Conservation (phyloP, 106 monocot genomes). For the Hemerocallis citrina region DNA sequence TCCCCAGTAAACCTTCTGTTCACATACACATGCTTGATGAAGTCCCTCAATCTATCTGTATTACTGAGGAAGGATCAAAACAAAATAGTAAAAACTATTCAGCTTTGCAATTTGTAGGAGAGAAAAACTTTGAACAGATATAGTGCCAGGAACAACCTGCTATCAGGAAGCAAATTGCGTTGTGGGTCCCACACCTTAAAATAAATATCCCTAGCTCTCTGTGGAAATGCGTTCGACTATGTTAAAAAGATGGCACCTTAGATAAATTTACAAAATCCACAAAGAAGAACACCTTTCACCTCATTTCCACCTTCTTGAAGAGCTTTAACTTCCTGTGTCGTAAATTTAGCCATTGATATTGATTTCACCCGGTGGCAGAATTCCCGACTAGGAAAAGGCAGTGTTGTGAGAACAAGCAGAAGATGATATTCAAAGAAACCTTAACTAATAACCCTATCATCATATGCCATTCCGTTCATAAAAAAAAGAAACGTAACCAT, state of each 20-base stretch:
- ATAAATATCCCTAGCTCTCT: slow-evolving; percentile 75
- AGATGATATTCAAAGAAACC: not conserved
- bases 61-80: slow-evolving; percentile 41
- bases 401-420: slow-evolving; percentile 5
- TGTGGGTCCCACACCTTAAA: slow-evolving; percentile 90
- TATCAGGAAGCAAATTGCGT: slow-evolving; percentile 72
- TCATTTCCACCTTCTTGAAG: slow-evolving; percentile 94
- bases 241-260: slow-evolving; percentile 1
- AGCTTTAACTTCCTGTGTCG: slow-evolving; percentile 74
- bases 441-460: not conserved
- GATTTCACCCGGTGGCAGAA: slow-evolving; percentile 97
- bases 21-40: slow-evolving; percentile 89
- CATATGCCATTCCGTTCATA: not conserved
- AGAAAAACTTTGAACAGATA: not conserved
- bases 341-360: slow-evolving; percentile 95
- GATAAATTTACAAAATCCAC: too few relatives aligned
- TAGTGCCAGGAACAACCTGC: slow-evolving; percentile 59
- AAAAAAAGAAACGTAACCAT: not conserved
- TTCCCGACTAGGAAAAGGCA: slow-evolving; percentile 51
- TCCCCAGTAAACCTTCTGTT: slow-evolving; percentile 65
- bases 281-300: slow-evolving; percentile 26
- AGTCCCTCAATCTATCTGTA: slow-evolving; percentile 65
- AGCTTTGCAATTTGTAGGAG: not conserved
- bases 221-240: not conserved
- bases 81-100: too few relatives aligned